Conservation (phyloP, 129 eudicot genomes). For the Oenanthe sinensis region DNA sequence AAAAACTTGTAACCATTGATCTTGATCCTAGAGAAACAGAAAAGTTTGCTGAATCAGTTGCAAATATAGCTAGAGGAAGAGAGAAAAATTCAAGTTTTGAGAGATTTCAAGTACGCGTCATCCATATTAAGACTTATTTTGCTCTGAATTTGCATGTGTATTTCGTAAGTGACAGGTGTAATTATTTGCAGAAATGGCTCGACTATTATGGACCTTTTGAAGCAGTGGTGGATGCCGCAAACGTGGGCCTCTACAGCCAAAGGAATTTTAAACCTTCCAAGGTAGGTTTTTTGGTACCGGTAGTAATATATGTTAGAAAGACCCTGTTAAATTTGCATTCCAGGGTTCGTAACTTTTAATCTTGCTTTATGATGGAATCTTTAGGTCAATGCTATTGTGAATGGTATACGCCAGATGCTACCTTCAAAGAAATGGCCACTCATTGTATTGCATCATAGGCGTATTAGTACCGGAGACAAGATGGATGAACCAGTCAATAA, state of each 20-base stretch:
- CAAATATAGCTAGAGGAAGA: conserved; percentile 53
- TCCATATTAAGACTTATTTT: background rate
- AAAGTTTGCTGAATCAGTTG: conserved; percentile 77
- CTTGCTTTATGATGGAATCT: conserved; percentile 4
- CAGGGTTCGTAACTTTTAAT: background rate
- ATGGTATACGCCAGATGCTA: conserved; percentile 71
- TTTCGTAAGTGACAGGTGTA: conserved; percentile 6
- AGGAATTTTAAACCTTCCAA: conserved; percentile 54
- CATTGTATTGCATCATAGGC: conserved; percentile 71
- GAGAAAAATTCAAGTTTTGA: conserved; percentile 62
- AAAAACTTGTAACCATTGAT: conserved; percentile 68
- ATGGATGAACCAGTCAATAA: conserved; percentile 59
- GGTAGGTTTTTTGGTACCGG: conserved; percentile 26
- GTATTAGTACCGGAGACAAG: conserved; percentile 50
- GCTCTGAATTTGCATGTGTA: background rate
- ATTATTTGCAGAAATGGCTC: conserved; percentile 72
- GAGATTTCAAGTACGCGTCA: conserved; percentile 70
- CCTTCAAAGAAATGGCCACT: conserved; percentile 83
- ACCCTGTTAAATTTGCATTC: background rate
- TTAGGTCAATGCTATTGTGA: conserved; percentile 64
- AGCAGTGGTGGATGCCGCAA: conserved; percentile 91
- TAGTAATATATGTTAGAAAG: background rate
- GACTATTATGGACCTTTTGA: conserved; percentile 90
- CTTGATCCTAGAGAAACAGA: conserved; percentile 88
- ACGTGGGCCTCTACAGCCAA: conserved; percentile 64